Percentiles rank a stretch among this genome's conserved stretches.
These are phyloP conservation scores for Leccinum brunneo-olivaceum DNA, from an alignment of 1,284 basidiomycete genomes.

Conservation along the genomic window DNA sequence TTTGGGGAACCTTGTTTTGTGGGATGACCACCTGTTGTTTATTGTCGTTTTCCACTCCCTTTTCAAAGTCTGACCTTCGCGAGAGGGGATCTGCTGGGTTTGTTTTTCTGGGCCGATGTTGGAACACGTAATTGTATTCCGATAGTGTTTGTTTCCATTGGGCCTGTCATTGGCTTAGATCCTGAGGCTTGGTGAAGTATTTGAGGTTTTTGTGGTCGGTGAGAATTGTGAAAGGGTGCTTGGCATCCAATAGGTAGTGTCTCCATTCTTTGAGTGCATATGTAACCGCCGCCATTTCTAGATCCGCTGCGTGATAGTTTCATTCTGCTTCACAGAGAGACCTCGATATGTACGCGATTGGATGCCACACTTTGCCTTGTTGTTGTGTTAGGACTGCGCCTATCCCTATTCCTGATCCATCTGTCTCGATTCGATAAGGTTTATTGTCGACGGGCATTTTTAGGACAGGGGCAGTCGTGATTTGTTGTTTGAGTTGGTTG, in stretches of 20 bases:
- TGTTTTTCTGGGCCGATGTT: not conserved
- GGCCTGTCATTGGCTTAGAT: not conserved
- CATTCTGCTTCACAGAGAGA: not conserved
- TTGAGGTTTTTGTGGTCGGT: not conserved
- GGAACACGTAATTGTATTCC: not conserved
- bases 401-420: not conserved
- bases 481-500: fast-evolving
- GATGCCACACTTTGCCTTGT: not conserved
- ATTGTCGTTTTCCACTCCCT: not conserved
- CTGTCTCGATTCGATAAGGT: not conserved
- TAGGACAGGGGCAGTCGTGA: not conserved
- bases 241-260: not conserved
- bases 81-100: not conserved
- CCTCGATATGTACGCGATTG: not conserved
- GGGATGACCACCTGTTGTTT: not conserved
- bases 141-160: not conserved
- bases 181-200: not conserved
- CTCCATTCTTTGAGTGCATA: not conserved
- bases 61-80: not conserved
- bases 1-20: too few relatives aligned
- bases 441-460: not conserved
- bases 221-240: not conserved
- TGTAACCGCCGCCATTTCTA: not conserved
- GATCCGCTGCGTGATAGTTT: not conserved
- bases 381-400: not conserved